A percentile compares a stretch with the other conserved stretches of the same genome.
These are phyloP conservation scores for Pseudocercospora crystallina DNA, from an alignment of 2,329 filamentous ascomycete species.

Conservation along the genomic window DNA sequence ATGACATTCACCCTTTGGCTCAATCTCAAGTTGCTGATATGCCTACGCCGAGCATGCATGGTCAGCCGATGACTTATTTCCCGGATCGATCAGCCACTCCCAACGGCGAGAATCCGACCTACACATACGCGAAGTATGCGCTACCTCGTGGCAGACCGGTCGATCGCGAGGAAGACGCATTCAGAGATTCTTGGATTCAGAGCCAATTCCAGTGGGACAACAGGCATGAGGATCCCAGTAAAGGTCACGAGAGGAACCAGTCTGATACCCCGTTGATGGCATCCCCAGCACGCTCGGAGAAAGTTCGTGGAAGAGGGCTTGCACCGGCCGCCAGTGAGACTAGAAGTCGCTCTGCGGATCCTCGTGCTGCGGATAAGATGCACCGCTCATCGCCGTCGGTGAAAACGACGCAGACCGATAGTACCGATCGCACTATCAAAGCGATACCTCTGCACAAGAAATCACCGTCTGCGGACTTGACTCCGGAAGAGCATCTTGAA, in stretches of 20 bases:
- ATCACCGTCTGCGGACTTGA: slow-evolving; percentile 65
- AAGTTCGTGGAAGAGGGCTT: slow-evolving; percentile 19
- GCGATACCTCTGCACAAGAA: slow-evolving; percentile 48
- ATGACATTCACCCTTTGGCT: slow-evolving; percentile 23
- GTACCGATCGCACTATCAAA: slow-evolving; percentile 47
- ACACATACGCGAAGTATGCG: slow-evolving; percentile 81
- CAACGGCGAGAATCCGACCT: slow-evolving; percentile 56
- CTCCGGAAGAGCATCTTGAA: slow-evolving; percentile 82
- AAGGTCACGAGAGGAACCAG: slow-evolving; percentile 22
- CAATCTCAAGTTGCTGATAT: slow-evolving; percentile 3
- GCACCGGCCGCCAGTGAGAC: slow-evolving; percentile 15
- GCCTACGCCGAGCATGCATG: slow-evolving; percentile 14
- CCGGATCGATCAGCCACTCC: slow-evolving; percentile 10
- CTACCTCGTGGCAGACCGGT: slow-evolving; percentile 80
- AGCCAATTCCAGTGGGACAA: slow-evolving; percentile 63
- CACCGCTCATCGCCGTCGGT: slow-evolving; percentile 37
- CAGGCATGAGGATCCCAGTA: slow-evolving; percentile 9
- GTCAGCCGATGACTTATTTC: slow-evolving; percentile 2
- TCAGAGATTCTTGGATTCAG: slow-evolving; percentile 50
- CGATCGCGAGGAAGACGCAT: slow-evolving; percentile 65
- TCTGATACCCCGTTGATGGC: slow-evolving; percentile 16
- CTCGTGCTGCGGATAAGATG: slow-evolving; percentile 18
- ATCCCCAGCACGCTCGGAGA: slow-evolving; percentile 17
- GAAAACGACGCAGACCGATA: slow-evolving; percentile 26
- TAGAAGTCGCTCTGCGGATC: slow-evolving; percentile 34